Conservation (phyloP, 495 filamentous ascomycete species). For the Xylaria nigripes region DNA sequence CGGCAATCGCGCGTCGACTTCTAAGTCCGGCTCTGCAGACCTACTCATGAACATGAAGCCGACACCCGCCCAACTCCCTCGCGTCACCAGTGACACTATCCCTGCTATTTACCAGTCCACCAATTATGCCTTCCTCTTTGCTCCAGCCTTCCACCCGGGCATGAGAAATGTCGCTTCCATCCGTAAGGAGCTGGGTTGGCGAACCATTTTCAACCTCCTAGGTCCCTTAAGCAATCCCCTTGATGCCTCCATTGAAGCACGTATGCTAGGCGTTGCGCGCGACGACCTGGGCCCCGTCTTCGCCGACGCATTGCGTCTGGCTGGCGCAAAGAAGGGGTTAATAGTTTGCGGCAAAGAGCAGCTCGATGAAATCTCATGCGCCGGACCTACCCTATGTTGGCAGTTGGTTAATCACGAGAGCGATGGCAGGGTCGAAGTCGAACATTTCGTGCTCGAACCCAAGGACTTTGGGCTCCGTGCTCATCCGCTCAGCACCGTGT, state of each 20-base stretch:
- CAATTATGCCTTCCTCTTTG: slow-evolving; percentile 95
- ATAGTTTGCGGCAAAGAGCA: slow-evolving; percentile 92
- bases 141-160: slow-evolving; percentile 90
- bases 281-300: slow-evolving; percentile 77
- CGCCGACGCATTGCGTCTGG: slow-evolving; percentile 69
- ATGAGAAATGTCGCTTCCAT: slow-evolving; percentile 81
- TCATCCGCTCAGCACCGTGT: slow-evolving; percentile 68
- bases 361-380: slow-evolving; percentile 89
- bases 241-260: slow-evolving; percentile 69
- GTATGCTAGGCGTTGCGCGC: slow-evolving; percentile 86
- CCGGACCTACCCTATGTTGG: slow-evolving; percentile 83
- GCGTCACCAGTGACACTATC: slow-evolving; percentile 63
- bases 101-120: slow-evolving; percentile 59
- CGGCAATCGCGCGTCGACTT: slow-evolving; percentile 92
- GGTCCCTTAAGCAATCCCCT: slow-evolving; percentile 88
- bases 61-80: slow-evolving; percentile 59
- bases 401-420: slow-evolving; percentile 51
- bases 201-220: slow-evolving; percentile 94
- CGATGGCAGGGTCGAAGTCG: slow-evolving; percentile 48
- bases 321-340: slow-evolving; percentile 73
- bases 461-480: slow-evolving; percentile 73
- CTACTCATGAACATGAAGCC: slow-evolving; percentile 67
- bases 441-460: slow-evolving; percentile 68
- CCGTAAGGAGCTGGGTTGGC: slow-evolving; percentile 73
- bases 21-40: slow-evolving; percentile 91